Evolutionary conservation across 495 filamentous ascomycete genomes (phyloP), one percentile per base, ranked within the genome.

Genomic region (Antarctomyces pellizariae): DNA sequence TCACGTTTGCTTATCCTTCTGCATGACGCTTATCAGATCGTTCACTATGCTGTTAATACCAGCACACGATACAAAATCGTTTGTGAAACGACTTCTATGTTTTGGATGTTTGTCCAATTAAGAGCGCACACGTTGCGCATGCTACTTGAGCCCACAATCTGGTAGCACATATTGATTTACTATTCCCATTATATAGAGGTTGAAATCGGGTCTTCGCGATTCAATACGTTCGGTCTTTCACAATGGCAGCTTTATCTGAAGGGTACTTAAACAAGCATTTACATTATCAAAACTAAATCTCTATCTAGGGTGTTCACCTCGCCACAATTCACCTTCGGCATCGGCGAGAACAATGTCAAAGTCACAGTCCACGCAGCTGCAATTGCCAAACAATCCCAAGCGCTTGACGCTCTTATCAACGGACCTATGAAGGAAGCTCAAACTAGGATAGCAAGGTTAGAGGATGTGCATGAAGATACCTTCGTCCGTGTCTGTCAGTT

Each of bases 401-500:
- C 35, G 3, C 34, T 40, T 21, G 23, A 29, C 19, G 17, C 14
- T 16, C 24, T 40, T 15, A 33, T 37, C 20, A 40, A 37, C 11
- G 26, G 37, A 15, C 9, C 16, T 8, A 37, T 40, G 34, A 25
- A 7, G 23, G 37, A 40, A 25, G 37, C 37, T 8, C 24, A 18
- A 13, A 23, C 28, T 2, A 25, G 34, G 24, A 32, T 15, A 8
- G 34, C 34, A 27, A 32, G 11, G 7, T 18, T 36, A 13, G 21
- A 33, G 16, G 34, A 40, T 30, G 21, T 40, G 4, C 22, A 37
- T 14, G 34, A 37, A 26, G 25, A 37, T 22, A 40, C 37, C n/a
- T 40, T 40, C n/a, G 24, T 37, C 9, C 22, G 27, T 11, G 30
- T 40, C 24, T 36, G 34, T 22, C 25, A 40, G 24, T 40, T 31